These are phyloP conservation scores for Peronospora belbahrii DNA, from an alignment of 352 stramenopile species.

Conservation along the genomic window DNA sequence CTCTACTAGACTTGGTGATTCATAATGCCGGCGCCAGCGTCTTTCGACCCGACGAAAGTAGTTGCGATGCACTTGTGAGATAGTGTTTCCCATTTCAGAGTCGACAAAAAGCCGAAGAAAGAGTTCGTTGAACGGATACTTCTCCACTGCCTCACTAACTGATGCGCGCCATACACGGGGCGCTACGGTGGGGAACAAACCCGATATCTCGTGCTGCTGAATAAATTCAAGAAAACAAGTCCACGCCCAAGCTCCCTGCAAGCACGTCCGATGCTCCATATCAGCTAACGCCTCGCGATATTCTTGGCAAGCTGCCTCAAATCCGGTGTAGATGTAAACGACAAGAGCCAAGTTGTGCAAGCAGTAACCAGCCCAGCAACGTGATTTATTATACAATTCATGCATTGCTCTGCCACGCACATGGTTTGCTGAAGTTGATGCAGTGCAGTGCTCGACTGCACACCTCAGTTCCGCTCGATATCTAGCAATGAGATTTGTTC, in stretches of 20 bases:
- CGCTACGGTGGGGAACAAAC: conserved; percentile 28
- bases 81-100: conserved; percentile 55
- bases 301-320: conserved; percentile 41
- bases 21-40: conserved; percentile 41
- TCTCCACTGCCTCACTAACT: conserved; percentile 30
- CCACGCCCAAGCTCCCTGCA: conserved; percentile 26
- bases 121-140: conserved; percentile 37
- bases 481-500: conserved; percentile 21
- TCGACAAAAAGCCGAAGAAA: conserved; percentile 70
- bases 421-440: conserved; percentile 1
- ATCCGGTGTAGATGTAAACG: conserved; percentile 43
- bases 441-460: conserved; percentile 24
- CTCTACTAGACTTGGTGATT: conserved; percentile 56
- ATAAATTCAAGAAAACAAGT: conserved; percentile 49
- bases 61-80: conserved; percentile 61
- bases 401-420: neutral
- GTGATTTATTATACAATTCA: neutral
- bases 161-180: conserved; percentile 46
- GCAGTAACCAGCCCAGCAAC: conserved; percentile 39
- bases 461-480: conserved; percentile 42
- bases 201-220: conserved; percentile 39
- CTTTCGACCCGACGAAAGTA: conserved; percentile 46
- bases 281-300: conserved; percentile 25
- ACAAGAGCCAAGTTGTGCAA: conserved; percentile 56
- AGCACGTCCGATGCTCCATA: conserved; percentile 13